These are phyloP conservation scores for Boletellus emodensis DNA, from an alignment of 768 basidiomycete species.

Conservation along the genomic window DNA sequence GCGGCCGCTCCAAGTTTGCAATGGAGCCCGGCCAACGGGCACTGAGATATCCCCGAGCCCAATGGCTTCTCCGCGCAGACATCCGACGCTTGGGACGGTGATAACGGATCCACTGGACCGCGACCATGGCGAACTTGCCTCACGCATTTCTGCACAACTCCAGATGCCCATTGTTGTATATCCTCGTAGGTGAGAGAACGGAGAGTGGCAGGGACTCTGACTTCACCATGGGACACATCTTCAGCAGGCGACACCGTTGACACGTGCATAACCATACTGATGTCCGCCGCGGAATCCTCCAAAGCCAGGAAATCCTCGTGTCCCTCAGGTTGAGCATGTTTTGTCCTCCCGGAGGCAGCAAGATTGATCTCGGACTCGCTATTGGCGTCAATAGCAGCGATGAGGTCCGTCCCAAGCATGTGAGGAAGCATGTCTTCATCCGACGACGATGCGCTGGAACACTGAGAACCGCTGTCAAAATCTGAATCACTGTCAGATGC, in stretches of 20 bases:
- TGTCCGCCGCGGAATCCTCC: conserved; percentile 15
- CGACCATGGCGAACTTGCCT: conserved; percentile 14
- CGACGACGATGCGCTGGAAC: conserved; percentile 19
- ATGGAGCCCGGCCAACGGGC: conserved; percentile 25
- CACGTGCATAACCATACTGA: conserved; percentile 21
- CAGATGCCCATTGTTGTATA: conserved; percentile 24
- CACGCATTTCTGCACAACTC: conserved; percentile 24
- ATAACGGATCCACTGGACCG: conserved; percentile 9
- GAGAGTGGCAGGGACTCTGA: conserved; percentile 3
- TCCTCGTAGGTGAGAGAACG: conserved; percentile 21
- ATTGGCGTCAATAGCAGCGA: conserved; percentile 26
- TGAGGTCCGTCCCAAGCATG: conserved; percentile 26
- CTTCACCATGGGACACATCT: conserved; percentile 8
- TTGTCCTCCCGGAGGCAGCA: not conserved
- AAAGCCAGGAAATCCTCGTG: conserved; percentile 11
- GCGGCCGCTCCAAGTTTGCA: conserved; percentile 11
- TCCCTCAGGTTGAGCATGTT: not conserved
- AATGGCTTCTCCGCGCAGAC: conserved; percentile 27
- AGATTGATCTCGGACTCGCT: conserved; percentile 23
- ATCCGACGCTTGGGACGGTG: conserved; percentile 26
- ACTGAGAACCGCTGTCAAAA: conserved; percentile 16
- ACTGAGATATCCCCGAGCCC: conserved; percentile 17
- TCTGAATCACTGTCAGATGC: conserved; percentile 17
- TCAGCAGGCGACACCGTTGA: conserved; percentile 7
- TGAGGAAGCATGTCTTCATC: conserved; percentile 21